These are phyloP conservation scores for Hylodesmum podocarpum DNA, from an alignment of 306 rosid species.

Conservation along the genomic window DNA sequence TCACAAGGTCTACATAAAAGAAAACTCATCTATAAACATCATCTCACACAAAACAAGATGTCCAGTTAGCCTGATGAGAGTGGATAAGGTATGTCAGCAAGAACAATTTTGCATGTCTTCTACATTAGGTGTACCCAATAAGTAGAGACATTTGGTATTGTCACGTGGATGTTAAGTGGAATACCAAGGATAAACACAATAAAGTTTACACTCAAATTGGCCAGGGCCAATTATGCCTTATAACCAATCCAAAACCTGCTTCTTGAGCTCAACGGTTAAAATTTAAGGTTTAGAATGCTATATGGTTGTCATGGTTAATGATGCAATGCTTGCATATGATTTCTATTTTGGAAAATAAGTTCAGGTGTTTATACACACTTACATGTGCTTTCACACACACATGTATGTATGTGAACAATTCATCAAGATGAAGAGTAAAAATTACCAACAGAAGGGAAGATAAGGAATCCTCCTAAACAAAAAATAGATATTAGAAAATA, in stretches of 20 bases:
- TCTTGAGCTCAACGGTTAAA: background rate
- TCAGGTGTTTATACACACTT: too few species aligned
- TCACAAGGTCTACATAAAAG: background rate
- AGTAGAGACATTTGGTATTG: background rate
- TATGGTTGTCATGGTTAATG: background rate
- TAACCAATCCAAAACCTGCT: background rate
- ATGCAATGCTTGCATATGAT: background rate
- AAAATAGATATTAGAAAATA: background rate
- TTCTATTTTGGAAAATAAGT: background rate
- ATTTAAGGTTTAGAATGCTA: too few species aligned
- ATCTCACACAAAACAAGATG: background rate
- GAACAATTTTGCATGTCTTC: background rate
- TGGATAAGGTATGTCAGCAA: constrained; percentile 12
- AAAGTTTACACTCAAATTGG: background rate
- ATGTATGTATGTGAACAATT: background rate
- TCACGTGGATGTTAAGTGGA: background rate
- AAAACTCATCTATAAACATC: background rate
- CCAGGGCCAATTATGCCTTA: background rate
- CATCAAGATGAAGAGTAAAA: constrained; percentile 10
- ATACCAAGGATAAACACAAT: background rate
- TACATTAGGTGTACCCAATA: background rate
- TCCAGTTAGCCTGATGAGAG: background rate
- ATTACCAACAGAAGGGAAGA: background rate
- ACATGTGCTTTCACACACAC: too few species aligned
- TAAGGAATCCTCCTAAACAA: constrained; percentile 2